Evolutionary conservation across 495 filamentous ascomycete species (phyloP), one percentile per base, ranked within the genome.

Genomic region (Daldinia caldariorum): DNA sequence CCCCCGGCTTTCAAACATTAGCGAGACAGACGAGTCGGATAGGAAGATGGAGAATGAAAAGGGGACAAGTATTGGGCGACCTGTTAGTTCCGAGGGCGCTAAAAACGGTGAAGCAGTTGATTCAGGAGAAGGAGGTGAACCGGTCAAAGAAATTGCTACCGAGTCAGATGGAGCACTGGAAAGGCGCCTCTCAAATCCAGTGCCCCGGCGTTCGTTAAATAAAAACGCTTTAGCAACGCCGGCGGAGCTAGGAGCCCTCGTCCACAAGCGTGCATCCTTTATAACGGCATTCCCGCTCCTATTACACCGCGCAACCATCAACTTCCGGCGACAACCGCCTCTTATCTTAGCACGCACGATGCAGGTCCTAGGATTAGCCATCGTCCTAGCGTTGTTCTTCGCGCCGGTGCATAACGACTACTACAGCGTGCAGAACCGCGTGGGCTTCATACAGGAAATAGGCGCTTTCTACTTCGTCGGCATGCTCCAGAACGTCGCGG

Each of bases 401-500:
- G 87, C 91, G 3, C 91, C 90, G 1, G 74, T 92, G 6, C 85
- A 88, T 63, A 83, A 87, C 67, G 83, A 91, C 73, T 91, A 89
- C 74, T 85, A 83, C 49, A 84, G 85, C 43, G 82, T 93, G 0
- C 90, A 92, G 67, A 89, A 88, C n/a, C 84, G 89, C 0, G 79
- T 92, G 43, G 90, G 91, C 4, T 90, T 91, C 67, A 77, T 91
- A 3, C 89, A 92, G 70, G 87, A 92, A 70, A 79, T 92, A 63
- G 81, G 85, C 1, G 86, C 90, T 0, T 79, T 91, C n/a, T 91
- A 92, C 71, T 92, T 91, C 66, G 86, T 93, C 4, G 90, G 89
- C 6, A 92, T 93, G 90, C 82, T 92, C 6, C 89, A 93, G 71
- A 92, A 92, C 69, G 86, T 92, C 16, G 87, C 89, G 7, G 82